Evolutionary conservation across 1,284 basidiomycete species (phyloP).

Genomic region (Amylostereum chailletii): DNA sequence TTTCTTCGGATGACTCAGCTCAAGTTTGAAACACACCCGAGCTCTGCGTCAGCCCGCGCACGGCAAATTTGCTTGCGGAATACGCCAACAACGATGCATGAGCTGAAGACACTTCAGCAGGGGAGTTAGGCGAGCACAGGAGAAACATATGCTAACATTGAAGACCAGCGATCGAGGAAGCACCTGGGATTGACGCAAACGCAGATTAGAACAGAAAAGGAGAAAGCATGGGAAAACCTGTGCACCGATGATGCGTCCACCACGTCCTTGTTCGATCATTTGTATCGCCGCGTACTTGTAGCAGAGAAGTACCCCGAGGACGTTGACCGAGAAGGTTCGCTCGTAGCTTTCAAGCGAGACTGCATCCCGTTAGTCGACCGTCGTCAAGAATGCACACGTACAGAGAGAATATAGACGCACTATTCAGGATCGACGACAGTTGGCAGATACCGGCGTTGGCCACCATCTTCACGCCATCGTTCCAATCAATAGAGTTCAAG

Average conservation of each 20-base stretch:
- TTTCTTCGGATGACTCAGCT: too few species aligned
- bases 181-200: too few species aligned
- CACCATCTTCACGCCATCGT: not conserved
- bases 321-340: not conserved
- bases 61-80: not conserved
- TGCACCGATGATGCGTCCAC: not conserved
- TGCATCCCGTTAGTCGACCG: not conserved
- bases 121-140: too few species aligned
- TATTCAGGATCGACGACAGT: not conserved
- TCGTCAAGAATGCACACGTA: not conserved
- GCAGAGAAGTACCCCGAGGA: not conserved
- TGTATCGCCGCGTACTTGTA: not conserved
- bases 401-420: not conserved
- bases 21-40: not conserved
- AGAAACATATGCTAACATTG: too few species aligned
- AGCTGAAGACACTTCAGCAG: too few species aligned
- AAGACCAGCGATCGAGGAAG: too few species aligned
- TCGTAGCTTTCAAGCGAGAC: not conserved
- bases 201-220: too few species aligned
- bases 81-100: not conserved
- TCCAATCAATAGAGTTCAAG: too few species aligned
- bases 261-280: not conserved
- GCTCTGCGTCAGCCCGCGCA: not conserved
- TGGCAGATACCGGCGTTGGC: not conserved
- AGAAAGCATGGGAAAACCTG: too few species aligned